These are phyloP conservation scores for Xylaria sp. DNA, from an alignment of 2,329 filamentous ascomycete genomes.

Conservation along the genomic window DNA sequence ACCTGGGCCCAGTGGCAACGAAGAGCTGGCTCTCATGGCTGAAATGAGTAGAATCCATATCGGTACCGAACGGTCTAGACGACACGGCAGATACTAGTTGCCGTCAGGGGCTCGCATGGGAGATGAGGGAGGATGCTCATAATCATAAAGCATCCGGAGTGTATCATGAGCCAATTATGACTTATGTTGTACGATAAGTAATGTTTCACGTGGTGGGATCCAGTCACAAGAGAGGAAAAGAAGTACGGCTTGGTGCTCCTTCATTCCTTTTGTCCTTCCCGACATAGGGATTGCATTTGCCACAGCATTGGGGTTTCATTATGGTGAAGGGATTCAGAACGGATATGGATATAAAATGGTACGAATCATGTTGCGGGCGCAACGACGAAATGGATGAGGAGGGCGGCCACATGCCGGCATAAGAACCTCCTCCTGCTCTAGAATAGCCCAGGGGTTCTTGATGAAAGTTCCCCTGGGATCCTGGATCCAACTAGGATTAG, in stretches of 20 bases:
- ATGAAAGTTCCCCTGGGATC: background rate
- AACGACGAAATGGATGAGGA: background rate
- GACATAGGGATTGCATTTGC: conserved; percentile 4
- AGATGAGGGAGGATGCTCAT: background rate
- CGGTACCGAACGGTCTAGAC: conserved; percentile 53
- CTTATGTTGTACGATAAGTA: conserved; percentile 19
- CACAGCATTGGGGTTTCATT: conserved; percentile 9
- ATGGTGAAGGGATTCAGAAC: conserved; percentile 1
- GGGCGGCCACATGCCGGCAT: background rate
- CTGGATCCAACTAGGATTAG: no score
- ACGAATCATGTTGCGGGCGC: background rate
- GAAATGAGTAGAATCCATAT: conserved; percentile 67
- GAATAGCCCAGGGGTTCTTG: background rate
- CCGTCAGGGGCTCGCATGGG: background rate
- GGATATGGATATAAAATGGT: conserved; percentile 2
- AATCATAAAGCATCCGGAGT: conserved; percentile 5
- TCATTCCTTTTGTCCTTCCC: background rate
- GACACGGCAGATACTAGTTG: conserved; percentile 36
- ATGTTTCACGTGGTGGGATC: conserved; percentile 10
- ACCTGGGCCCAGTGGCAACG: conserved; percentile 33
- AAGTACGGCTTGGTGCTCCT: no score
- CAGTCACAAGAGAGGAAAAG: background rate
- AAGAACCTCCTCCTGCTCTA: background rate
- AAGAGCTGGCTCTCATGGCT: conserved; percentile 58
- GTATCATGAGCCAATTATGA: conserved; percentile 2